Evolutionary conservation across 1,284 basidiomycete genomes (phyloP).

Genomic region (Sutorius eximius): DNA sequence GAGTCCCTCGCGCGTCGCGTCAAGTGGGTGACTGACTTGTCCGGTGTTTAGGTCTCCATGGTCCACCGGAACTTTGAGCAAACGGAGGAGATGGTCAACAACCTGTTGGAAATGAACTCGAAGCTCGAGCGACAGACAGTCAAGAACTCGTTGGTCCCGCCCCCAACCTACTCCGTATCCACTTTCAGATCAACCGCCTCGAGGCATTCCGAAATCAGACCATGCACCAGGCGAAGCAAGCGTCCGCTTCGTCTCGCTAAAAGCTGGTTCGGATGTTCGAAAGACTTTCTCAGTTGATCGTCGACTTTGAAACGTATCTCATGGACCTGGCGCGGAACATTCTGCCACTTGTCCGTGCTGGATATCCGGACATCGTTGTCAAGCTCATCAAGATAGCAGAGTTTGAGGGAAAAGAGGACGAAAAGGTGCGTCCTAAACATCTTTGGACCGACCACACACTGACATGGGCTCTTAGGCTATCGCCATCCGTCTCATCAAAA

Average conservation of each 20-base stretch:
- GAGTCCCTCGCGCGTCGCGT: conserved; percentile 88
- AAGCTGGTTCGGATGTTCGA: conserved; percentile 84
- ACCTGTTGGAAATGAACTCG: conserved; percentile 85
- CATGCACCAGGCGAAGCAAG: conserved; percentile 88
- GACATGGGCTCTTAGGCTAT: conserved; percentile 59
- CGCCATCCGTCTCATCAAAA: conserved; percentile 92
- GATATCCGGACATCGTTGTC: conserved; percentile 83
- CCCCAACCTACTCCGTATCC: conserved; percentile 86
- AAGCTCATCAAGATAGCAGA: conserved; percentile 93
- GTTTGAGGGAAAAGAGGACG: conserved; percentile 89
- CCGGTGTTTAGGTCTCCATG: conserved; percentile 73
- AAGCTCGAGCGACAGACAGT: conserved; percentile 79
- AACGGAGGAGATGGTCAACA: conserved; percentile 93
- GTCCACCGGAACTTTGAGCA: conserved; percentile 95
- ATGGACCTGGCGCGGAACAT: conserved; percentile 77
- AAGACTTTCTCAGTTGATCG: conserved; percentile 79
- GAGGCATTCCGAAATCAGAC: conserved; percentile 94
- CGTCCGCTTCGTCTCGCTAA: conserved; percentile 64
- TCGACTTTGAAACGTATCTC: conserved; percentile 87
- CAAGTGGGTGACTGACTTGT: conserved; percentile 27
- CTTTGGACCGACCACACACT: not conserved
- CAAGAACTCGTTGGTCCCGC: conserved; percentile 78
- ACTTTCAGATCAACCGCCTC: conserved; percentile 87
- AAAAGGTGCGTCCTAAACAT: conserved; percentile 65
- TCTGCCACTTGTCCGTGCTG: conserved; percentile 79